phyloP scores from a whole-genome alignment of 805 yeast species.

The Cyberlindnera mrakii region DNA sequence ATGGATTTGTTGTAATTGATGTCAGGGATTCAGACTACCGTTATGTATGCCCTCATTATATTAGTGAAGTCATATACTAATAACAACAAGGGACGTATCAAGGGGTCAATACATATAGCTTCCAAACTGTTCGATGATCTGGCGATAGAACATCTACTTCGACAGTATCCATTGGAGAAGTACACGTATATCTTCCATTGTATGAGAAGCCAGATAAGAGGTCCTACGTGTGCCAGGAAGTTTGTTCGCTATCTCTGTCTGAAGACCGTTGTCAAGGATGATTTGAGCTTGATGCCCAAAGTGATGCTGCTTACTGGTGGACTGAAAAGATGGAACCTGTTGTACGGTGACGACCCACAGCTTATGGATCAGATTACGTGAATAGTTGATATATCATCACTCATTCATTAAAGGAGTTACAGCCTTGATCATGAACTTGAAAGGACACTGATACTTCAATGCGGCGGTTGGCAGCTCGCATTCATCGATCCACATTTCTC shows the following conservation, averaged over 20 bases:
- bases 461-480: constrained; percentile 11
- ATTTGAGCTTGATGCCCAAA: constrained; percentile 3
- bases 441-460: constrained; percentile 6
- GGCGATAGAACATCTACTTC: constrained; percentile 1
- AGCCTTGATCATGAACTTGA: constrained; percentile 14
- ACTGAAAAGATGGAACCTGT: constrained; percentile 17
- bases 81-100: constrained; percentile 8
- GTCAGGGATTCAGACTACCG: constrained; percentile 17
- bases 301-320: constrained; percentile 19
- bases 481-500: constrained; percentile 15
- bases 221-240: constrained; percentile 13
- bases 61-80: constrained; percentile 3
- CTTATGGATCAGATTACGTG: constrained; percentile 7
- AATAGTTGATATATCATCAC: neutral
- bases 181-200: constrained; percentile 18
- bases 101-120: constrained; percentile 9
- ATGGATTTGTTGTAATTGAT: constrained; percentile 12
- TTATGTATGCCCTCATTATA: constrained; percentile 3
- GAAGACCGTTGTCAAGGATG: constrained; percentile 3
- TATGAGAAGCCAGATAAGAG: constrained; percentile 20
- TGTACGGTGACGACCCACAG: constrained; percentile 9
- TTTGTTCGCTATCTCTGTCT: constrained; percentile 7
- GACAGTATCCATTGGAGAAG: constrained; percentile 1
- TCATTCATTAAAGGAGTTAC: neutral
- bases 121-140: constrained; percentile 6